Evolutionary conservation across 306 rosid species (phyloP), one percentile per base, ranked within the genome.

Genomic region (Cicer judaicum): DNA sequence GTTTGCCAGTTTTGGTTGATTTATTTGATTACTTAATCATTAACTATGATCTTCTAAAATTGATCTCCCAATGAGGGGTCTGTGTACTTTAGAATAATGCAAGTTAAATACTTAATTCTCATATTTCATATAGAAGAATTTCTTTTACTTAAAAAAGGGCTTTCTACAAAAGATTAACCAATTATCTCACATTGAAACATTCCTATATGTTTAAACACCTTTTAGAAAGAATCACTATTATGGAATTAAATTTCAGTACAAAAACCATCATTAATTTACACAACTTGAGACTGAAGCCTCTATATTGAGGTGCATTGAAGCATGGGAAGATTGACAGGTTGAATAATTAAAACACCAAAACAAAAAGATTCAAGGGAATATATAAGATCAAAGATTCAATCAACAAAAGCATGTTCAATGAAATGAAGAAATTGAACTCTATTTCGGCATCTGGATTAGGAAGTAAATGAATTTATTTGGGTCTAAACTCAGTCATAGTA

Each of bases 311-410:
- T 41, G 42, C 66, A 55, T 7, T 10, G 43, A 72, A 42, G 56
- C 56, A 61, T 7, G 3, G 38, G 24, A 7, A 53, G 21, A 36
- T 13, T 36, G 47, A 2, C 14, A 14, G 13, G 70, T 46, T 34
- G 60, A 60, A 73, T 60, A 66, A 59, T 10, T 12, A 5, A 59
- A 48, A 29, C 68, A 57, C 15, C 34, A 44, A 65, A 13, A 44
- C 29, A 24, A 24, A 24, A 24, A 49, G 52, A 64, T 38, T 74
- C 15, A 74, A 61, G 10, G 10, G 64, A 44, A 64, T 53, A 50
- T 13, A 63, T 10, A 60, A 61, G 49, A 61, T 61, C 6, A 74
- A 47, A 36, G 78, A 61, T 49, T 62, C 29, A 61, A 8, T 24
- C 29, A 10, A 41, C 9, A 39, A 60, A 8, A 12, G 12, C 29